Evolutionary conservation across 441 rosid genomes (phyloP).

Genomic region (Monsonia emarginata): DNA sequence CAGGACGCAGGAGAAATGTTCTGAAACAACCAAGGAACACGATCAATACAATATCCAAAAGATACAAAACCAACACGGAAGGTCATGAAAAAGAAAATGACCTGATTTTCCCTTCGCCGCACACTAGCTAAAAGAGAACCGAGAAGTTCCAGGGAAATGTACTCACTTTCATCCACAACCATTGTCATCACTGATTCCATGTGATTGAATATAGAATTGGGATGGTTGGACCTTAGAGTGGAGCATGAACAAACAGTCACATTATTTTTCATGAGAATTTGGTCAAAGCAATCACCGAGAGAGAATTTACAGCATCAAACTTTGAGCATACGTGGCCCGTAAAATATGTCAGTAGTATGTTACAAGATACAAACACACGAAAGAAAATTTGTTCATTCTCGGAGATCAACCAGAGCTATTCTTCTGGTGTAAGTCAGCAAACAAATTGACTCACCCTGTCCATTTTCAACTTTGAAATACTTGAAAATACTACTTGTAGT

Average conservation of each 20-base stretch:
- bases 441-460: not conserved
- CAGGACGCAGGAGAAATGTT: constrained; percentile 38
- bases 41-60: constrained; percentile 16
- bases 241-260: constrained; percentile 17
- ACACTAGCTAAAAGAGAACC: constrained; percentile 48
- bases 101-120: constrained; percentile 52
- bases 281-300: not conserved
- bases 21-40: constrained; percentile 27
- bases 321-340: no score
- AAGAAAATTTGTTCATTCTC: not conserved
- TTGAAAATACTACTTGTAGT: not conserved
- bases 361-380: not conserved
- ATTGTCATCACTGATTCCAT: constrained; percentile 66
- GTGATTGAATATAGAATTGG: constrained; percentile 36
- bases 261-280: not conserved
- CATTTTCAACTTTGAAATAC: not conserved
- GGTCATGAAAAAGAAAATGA: constrained; percentile 16
- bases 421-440: not conserved
- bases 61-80: constrained; percentile 14
- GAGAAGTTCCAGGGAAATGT: constrained; percentile 42
- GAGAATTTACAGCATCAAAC: not conserved
- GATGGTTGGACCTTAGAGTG: constrained; percentile 45
- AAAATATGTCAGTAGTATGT: not conserved
- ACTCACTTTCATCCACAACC: constrained; percentile 57
- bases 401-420: not conserved